Evolutionary conservation across 768 basidiomycete species (phyloP), one percentile per base, ranked within the genome.

Genomic region (Leccinum rimulosum): DNA sequence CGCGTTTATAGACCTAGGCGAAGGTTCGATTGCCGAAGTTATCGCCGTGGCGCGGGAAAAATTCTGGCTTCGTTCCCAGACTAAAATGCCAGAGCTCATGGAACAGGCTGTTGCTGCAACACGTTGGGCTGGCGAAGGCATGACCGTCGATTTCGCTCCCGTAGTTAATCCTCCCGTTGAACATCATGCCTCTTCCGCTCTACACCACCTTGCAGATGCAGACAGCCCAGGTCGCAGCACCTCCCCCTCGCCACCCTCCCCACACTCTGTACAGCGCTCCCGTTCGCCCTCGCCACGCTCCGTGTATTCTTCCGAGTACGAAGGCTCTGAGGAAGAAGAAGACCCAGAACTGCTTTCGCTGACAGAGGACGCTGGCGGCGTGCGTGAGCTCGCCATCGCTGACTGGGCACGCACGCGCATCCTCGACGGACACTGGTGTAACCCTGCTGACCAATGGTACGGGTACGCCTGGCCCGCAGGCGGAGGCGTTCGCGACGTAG

Each of bases 351-450:
- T 71, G 27, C 71, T 81, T 35, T 74, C 76, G 0, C 63, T 79
- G 59, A 79, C 79, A 9, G 82, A 82, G 63, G 79, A 82, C 36
- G 74, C 77, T 1, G 75, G 75, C 10, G 76, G 77, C 25, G 75
- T 82, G 28, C 74, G 75, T 30, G 79, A 80, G 19, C 74, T 91
- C 48, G 87, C 90, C 1, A 73, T 91, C 54, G 77, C 80, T 12
- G 88, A 89, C 62, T 91, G 88, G 87, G 87, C 87, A 6, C 78
- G 90, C 35, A 79, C 77, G 22, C 75, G 89, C 50, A 85, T 92
- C 51, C 72, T 91, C 19, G 89, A 92, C 56, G 90, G 90, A 3
- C 80, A 84, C 64, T 92, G 90, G 89, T 72, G 85, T 48, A 86
- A 81, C 52, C 90, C 89, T 10, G 87, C 84, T 0, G 90, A 92